These are phyloP conservation scores for Astrothelium macrocarpum DNA, from an alignment of 495 filamentous ascomycete genomes.

Conservation along the genomic window DNA sequence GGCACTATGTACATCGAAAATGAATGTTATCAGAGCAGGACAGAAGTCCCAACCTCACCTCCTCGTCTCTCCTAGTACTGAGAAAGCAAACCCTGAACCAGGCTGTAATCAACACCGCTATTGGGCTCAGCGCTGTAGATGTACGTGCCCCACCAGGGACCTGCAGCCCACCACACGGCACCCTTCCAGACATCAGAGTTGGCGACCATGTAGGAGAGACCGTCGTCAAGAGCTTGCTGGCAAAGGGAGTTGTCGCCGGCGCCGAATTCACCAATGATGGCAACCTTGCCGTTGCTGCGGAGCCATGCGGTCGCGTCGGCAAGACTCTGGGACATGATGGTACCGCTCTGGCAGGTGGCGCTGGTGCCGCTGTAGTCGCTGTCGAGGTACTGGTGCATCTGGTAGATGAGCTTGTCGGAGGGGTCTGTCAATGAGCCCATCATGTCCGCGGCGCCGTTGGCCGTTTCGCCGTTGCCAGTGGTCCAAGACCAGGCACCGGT, in stretches of 20 bases:
- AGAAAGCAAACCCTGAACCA: neutral
- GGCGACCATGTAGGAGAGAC: constrained; percentile 49
- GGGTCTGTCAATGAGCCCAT: constrained; percentile 50
- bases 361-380: constrained; percentile 52
- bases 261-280: constrained; percentile 62
- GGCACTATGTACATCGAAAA: neutral
- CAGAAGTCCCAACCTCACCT: neutral
- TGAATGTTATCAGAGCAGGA: neutral
- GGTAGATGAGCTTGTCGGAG: constrained; percentile 47
- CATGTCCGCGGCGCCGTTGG: constrained; percentile 39
- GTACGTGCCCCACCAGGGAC: constrained; percentile 50
- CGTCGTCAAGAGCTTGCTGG: constrained; percentile 52
- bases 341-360: constrained; percentile 47
- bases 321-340: constrained; percentile 56
- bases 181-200: constrained; percentile 61
- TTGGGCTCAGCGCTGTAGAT: constrained; percentile 54
- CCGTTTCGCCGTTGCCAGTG: constrained; percentile 37
- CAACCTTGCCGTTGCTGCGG: constrained; percentile 55
- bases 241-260: constrained; percentile 58
- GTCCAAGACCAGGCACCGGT: constrained; percentile 53
- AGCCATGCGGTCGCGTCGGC: constrained; percentile 59
- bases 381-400: constrained; percentile 56
- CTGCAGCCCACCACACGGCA: constrained; percentile 61
- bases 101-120: constrained; percentile 28
- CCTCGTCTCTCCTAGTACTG: neutral